Conservation (phyloP, 805 yeast species). For the Hanseniaspora jakobsenii region DNA sequence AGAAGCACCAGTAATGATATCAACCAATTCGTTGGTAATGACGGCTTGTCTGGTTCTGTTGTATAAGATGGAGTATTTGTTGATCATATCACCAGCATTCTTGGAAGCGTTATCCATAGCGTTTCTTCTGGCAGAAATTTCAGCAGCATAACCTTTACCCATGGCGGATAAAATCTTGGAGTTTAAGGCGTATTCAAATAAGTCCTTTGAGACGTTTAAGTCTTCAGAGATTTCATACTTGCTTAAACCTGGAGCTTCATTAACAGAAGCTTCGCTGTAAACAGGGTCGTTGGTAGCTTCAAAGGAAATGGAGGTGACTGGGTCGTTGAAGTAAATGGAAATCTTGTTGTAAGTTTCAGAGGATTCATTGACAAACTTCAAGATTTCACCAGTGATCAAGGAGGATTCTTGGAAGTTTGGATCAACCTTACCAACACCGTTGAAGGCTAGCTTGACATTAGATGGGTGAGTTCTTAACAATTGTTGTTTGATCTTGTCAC, state of each 20-base stretch:
- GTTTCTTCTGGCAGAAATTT: constrained; percentile 95
- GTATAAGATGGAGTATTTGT: constrained; percentile 88
- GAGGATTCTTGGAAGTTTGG: constrained; percentile 89
- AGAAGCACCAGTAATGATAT: constrained; percentile 99
- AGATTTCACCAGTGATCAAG: constrained; percentile 73
- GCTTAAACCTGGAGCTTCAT: constrained; percentile 71
- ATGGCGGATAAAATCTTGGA: constrained; percentile 81
- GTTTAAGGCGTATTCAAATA: constrained; percentile 79
- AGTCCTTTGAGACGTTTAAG: constrained; percentile 53
- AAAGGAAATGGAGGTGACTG: constrained; percentile 76
- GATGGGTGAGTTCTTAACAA: constrained; percentile 68
- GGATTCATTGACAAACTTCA: constrained; percentile 31
- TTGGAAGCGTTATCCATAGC: constrained; percentile 99
- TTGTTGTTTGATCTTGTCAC: constrained; percentile 90
- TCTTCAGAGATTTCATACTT: constrained; percentile 69
- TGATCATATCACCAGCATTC: constrained; percentile 99
- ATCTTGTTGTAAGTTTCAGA: constrained; percentile 48
- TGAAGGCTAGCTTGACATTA: constrained; percentile 60
- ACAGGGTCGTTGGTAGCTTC: constrained; percentile 66
- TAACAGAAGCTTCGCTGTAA: constrained; percentile 59
- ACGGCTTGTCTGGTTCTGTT: constrained; percentile 99
- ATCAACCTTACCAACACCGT: constrained; percentile 91
- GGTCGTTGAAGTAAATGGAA: constrained; percentile 78
- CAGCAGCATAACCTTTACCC: constrained; percentile 98
- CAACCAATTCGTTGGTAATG: constrained; percentile 97